These are phyloP conservation scores for Ustilago shanxiensis DNA, from an alignment of 1,284 basidiomycete genomes.

Conservation along the genomic window DNA sequence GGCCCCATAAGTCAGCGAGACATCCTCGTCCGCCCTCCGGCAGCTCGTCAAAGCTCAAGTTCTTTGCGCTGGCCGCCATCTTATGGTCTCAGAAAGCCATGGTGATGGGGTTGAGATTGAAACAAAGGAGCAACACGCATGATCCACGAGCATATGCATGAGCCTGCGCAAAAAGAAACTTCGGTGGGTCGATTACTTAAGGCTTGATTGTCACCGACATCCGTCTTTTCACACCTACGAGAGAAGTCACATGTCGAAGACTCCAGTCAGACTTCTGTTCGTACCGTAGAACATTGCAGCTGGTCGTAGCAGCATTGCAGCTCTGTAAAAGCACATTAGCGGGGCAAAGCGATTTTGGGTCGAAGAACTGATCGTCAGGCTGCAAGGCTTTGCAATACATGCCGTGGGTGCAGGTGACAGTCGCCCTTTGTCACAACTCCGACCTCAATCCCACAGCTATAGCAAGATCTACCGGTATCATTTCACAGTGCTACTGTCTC, in stretches of 20 bases:
- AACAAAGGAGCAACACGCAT: not conserved
- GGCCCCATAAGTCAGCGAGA: constrained; percentile 1
- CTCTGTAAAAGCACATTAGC: not conserved
- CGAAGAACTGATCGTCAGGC: no score
- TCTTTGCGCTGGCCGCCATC: not conserved
- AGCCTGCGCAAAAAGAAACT: not conserved
- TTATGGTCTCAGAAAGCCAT: not conserved
- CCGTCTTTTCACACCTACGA: not conserved
- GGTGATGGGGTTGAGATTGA: not conserved
- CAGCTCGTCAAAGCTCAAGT: not conserved
- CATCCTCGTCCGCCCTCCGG: not conserved
- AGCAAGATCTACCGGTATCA: not conserved
- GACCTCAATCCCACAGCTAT: not conserved
- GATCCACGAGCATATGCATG: not conserved
- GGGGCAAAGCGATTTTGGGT: not conserved
- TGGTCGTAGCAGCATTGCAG: no score
- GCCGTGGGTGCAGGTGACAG: no score
- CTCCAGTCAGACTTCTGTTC: not conserved
- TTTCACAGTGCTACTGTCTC: no score
- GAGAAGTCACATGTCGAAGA: not conserved
- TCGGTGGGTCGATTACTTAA: not conserved
- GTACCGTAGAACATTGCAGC: no score
- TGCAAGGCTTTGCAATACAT: no score
- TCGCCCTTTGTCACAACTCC: not conserved
- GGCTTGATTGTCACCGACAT: not conserved